Percentiles rank a stretch among this genome's conserved stretches.
phyloP scores from a whole-genome alignment of 352 stramenopile species.

The Phytophthora quininea region DNA sequence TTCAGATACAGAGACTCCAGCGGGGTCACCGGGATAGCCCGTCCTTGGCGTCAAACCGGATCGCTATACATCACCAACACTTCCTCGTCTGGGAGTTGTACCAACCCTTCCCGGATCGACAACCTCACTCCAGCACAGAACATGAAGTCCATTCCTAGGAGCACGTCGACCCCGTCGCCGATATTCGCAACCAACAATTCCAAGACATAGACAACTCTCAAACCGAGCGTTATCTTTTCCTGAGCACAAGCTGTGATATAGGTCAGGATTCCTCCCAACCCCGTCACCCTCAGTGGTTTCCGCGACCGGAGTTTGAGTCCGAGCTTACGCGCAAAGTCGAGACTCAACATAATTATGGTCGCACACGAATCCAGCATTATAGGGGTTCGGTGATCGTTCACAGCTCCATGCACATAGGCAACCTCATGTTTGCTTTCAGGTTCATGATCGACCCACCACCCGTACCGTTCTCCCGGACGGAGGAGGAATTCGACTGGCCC shows the following conservation, averaged over 20 bases:
- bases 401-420: constrained; percentile 12
- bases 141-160: constrained; percentile 43
- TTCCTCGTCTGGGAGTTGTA: constrained; percentile 11
- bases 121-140: constrained; percentile 21
- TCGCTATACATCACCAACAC: not conserved
- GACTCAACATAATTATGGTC: constrained; percentile 28
- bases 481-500: constrained; percentile 12
- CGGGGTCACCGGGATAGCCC: not conserved
- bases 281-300: constrained; percentile 1
- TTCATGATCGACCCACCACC: constrained; percentile 18
- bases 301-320: constrained; percentile 14
- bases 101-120: constrained; percentile 3
- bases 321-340: constrained; percentile 32
- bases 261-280: constrained; percentile 15
- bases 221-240: constrained; percentile 35
- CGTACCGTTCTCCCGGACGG: constrained; percentile 17
- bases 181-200: constrained; percentile 33
- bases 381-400: constrained; percentile 13
- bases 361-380: constrained; percentile 34
- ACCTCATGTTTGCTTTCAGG: not conserved
- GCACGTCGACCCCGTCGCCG: constrained; percentile 24
- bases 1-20: not conserved
- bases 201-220: constrained; percentile 21
- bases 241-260: constrained; percentile 9
- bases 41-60: not conserved